These are phyloP conservation scores for Bromus sterilis DNA, from an alignment of 176 grass and related monocot species.

Conservation along the genomic window DNA sequence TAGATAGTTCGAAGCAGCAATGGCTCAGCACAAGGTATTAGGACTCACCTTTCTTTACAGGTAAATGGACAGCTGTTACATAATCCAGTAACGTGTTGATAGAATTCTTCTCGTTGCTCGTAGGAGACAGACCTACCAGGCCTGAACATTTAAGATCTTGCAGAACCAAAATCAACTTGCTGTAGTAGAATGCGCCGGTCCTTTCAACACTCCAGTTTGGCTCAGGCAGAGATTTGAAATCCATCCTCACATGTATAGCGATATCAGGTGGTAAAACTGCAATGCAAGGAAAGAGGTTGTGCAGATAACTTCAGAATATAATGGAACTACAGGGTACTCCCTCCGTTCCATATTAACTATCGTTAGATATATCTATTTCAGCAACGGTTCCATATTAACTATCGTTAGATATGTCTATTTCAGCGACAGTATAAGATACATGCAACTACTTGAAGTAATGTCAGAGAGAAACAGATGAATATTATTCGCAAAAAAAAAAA, in stretches of 20 bases:
- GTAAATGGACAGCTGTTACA: background rate
- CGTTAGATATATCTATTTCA: no score
- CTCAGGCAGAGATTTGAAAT: background rate
- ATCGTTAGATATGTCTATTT: no score
- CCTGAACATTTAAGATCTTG: background rate
- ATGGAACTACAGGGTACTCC: background rate
- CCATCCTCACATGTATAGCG: background rate
- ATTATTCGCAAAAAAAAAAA: no score
- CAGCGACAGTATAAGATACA: no score
- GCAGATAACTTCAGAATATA: background rate
- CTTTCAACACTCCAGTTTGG: background rate
- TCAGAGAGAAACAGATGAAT: no score
- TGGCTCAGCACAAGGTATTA: background rate
- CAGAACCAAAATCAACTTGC: background rate
- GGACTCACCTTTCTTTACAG: background rate
- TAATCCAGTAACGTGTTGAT: background rate
- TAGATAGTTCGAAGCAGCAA: background rate
- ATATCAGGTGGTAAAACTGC: background rate
- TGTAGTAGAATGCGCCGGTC: background rate
- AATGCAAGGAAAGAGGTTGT: background rate
- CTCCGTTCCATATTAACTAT: no score
- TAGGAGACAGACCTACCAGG: background rate
- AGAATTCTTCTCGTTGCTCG: background rate
- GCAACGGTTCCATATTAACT: no score
- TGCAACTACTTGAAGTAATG: background rate